These are phyloP conservation scores for Pseudogymnoascus sp. DNA, from an alignment of 2,329 filamentous ascomycete genomes.

Conservation along the genomic window DNA sequence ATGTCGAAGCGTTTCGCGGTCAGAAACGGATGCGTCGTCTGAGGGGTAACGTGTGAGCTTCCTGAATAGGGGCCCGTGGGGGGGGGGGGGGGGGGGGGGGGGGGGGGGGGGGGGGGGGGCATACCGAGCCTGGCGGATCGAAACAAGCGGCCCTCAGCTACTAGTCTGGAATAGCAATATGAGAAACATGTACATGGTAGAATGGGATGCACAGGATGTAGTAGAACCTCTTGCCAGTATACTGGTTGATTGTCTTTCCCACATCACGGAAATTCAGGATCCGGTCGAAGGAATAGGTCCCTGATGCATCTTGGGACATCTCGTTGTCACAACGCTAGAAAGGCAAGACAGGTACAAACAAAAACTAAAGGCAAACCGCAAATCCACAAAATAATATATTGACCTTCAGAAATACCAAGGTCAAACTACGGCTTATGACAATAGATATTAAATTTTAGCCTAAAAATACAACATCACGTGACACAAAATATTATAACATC, in stretches of 20 bases:
- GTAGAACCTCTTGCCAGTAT: conserved; percentile 46
- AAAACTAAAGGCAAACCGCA: background rate
- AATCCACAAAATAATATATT: background rate
- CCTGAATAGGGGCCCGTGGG: background rate
- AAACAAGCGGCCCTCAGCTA: conserved; percentile 58
- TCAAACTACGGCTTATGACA: background rate
- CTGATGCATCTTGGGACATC: background rate
- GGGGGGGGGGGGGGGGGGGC: conserved; percentile 11
- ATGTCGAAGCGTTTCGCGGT: conserved; percentile 51
- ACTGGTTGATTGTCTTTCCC: conserved; percentile 56
- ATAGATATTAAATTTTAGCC: background rate
- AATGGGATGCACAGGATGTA: conserved; percentile 16
- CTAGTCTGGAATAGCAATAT: conserved; percentile 26
- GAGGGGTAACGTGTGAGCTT: conserved; percentile 20
- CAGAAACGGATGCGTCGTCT: conserved; percentile 64
- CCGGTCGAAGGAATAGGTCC: conserved; percentile 37
- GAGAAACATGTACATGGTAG: background rate
- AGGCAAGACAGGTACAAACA: background rate
- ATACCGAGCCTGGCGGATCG: conserved; percentile 57
- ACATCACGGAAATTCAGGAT: conserved; percentile 75
- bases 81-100: background rate
- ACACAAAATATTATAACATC: background rate
- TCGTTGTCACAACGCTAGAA: background rate
- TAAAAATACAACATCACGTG: background rate
- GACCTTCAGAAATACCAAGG: background rate